phyloP scores from a whole-genome alignment of 805 yeast species.

The Lachancea waltii region DNA sequence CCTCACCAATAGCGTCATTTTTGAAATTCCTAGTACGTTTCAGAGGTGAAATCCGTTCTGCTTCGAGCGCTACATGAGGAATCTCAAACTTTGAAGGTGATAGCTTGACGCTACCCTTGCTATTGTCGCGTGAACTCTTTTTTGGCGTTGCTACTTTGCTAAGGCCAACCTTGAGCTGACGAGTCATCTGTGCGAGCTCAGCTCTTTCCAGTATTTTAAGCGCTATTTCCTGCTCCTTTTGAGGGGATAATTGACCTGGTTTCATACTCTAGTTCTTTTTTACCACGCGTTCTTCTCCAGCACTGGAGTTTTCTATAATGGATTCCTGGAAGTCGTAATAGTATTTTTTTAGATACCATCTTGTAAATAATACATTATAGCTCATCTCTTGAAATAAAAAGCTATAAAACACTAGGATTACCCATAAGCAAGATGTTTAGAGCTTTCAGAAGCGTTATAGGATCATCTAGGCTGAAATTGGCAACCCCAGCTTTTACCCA shows the following conservation, averaged over 20 bases:
- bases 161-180: conserved; percentile 30
- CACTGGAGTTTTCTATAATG: conserved; percentile 1
- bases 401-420: no score
- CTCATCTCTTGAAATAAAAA: no score
- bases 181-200: conserved; percentile 32
- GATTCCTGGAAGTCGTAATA: not conserved
- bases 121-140: conserved; percentile 8
- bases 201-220: conserved; percentile 31
- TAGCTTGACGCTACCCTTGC: conserved; percentile 8
- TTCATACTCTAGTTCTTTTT: not conserved
- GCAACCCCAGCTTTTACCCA: no score
- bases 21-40: conserved; percentile 3
- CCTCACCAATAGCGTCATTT: not conserved
- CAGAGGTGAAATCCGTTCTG: conserved; percentile 7
- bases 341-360: not conserved
- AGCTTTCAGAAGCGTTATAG: no score
- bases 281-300: conserved; percentile 9
- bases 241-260: conserved; percentile 17
- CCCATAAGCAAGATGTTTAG: no score
- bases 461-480: no score
- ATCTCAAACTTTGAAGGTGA: conserved; percentile 13
- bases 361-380: no score
- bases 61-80: not conserved
- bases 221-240: conserved; percentile 30
- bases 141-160: conserved; percentile 26